Conservation (phyloP, 805 yeast species). For the Candida sithepensis region DNA sequence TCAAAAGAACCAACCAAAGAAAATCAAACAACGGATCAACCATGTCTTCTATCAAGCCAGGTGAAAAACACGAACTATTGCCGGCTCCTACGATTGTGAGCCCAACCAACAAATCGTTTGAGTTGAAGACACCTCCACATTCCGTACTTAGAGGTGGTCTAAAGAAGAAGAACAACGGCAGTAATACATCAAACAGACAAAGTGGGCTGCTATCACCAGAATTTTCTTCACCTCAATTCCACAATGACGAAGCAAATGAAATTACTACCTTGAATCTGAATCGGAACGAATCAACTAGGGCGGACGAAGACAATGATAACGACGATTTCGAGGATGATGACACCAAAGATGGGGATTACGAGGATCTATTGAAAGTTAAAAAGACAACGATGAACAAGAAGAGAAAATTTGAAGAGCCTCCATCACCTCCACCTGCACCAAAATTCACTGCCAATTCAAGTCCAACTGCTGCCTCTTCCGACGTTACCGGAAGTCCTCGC, state of each 20-base stretch:
- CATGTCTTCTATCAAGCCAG: background rate
- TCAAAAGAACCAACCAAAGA: too few species aligned
- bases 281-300: conserved; percentile 1
- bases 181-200: conserved; percentile 8
- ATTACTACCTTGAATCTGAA: too few species aligned
- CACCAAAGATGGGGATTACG: conserved; percentile 12
- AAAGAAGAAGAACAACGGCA: conserved; percentile 5
- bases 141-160: conserved; percentile 20
- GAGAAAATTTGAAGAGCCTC: conserved; percentile 9
- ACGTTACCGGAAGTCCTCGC: background rate
- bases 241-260: conserved; percentile 3
- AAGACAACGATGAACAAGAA: conserved; percentile 8
- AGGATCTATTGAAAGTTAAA: conserved; percentile 9
- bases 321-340: conserved; percentile 8
- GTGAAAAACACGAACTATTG: conserved; percentile 14
- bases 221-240: conserved; percentile 46
- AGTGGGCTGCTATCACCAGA: conserved; percentile 35
- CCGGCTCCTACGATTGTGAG: conserved; percentile 26
- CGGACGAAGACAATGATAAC: conserved; percentile 14
- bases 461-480: background rate
- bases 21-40: background rate
- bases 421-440: conserved; percentile 22
- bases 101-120: conserved; percentile 24
- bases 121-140: conserved; percentile 30
- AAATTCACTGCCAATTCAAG: conserved; percentile 8